Percentiles rank a stretch among this genome's conserved stretches.
Evolutionary conservation across 257 asterid genomes (phyloP).

Genomic region (Solanum virginianum): DNA sequence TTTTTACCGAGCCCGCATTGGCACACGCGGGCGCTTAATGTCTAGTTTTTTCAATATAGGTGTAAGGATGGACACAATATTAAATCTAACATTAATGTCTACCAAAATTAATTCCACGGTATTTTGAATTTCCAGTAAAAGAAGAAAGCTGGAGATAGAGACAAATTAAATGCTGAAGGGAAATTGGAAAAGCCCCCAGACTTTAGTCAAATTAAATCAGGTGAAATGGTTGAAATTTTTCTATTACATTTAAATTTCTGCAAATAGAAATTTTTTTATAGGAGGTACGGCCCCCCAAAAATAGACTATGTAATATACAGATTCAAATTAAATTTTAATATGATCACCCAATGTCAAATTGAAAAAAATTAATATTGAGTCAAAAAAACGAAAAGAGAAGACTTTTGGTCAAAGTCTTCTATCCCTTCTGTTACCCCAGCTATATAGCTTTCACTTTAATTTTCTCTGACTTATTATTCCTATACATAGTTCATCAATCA

Average conservation of each 20-base stretch:
- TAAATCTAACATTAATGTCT: background rate
- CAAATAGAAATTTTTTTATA: fast-evolving
- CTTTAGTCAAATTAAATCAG: background rate
- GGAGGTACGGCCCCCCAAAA: fast-evolving
- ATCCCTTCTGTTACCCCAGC: background rate
- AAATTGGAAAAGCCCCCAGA: background rate
- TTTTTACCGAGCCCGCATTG: too few species aligned
- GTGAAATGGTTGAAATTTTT: fast-evolving
- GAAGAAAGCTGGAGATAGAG: background rate
- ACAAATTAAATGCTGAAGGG: background rate
- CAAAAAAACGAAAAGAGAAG: too few species aligned
- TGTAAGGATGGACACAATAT: too few species aligned
- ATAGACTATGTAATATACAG: too few species aligned
- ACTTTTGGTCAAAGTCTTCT: background rate
- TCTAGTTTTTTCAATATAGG: too few species aligned
- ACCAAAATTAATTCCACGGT: background rate
- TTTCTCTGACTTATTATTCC: background rate
- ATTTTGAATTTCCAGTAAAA: background rate
- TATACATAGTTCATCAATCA: background rate
- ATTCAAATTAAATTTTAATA: too few species aligned
- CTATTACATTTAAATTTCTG: too few species aligned
- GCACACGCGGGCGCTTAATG: too few species aligned
- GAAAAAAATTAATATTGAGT: too few species aligned
- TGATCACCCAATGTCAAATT: too few species aligned
- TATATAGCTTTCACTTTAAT: background rate